Percentiles rank a stretch among this genome's conserved stretches.
phyloP scores from a whole-genome alignment of 2,329 filamentous ascomycete genomes.

The Xylariaceae sp. region DNA sequence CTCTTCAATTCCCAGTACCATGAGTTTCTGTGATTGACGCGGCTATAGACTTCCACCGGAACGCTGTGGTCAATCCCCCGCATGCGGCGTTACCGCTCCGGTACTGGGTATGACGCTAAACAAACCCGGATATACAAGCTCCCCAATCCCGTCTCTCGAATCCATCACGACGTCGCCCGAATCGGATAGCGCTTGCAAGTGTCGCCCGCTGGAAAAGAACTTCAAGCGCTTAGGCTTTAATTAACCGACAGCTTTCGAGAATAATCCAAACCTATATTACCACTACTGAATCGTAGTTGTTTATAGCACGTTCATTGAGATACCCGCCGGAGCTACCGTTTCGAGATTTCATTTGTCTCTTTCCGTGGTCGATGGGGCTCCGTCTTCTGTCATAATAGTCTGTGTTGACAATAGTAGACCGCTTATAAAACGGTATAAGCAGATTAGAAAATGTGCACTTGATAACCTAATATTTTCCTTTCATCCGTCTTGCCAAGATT shows the following conservation, averaged over 20 bases:
- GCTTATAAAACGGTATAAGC: not conserved
- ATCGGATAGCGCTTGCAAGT: too few relatives aligned
- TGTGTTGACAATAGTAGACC: not conserved
- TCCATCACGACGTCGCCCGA: too few relatives aligned
- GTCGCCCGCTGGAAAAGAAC: too few relatives aligned
- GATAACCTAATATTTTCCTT: not conserved
- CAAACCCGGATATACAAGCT: too few relatives aligned
- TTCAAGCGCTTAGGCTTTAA: too few relatives aligned
- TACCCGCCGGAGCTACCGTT: not conserved
- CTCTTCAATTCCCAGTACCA: not conserved
- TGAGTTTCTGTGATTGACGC: not conserved
- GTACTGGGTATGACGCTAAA: too few relatives aligned
- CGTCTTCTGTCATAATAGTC: not conserved
- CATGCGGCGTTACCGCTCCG: not conserved
- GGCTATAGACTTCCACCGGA: not conserved
- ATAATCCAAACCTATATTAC: too few relatives aligned
- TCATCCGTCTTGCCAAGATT: not conserved
- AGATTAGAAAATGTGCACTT: not conserved
- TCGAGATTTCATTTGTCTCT: not conserved
- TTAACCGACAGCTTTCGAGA: too few relatives aligned
- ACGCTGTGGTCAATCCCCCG: not conserved
- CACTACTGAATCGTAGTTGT: not conserved
- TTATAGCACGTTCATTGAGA: not conserved
- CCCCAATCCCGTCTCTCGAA: too few relatives aligned
- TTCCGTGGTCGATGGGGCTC: not conserved